phyloP scores from a whole-genome alignment of 805 yeast species.

The Alloascoidea africana region DNA sequence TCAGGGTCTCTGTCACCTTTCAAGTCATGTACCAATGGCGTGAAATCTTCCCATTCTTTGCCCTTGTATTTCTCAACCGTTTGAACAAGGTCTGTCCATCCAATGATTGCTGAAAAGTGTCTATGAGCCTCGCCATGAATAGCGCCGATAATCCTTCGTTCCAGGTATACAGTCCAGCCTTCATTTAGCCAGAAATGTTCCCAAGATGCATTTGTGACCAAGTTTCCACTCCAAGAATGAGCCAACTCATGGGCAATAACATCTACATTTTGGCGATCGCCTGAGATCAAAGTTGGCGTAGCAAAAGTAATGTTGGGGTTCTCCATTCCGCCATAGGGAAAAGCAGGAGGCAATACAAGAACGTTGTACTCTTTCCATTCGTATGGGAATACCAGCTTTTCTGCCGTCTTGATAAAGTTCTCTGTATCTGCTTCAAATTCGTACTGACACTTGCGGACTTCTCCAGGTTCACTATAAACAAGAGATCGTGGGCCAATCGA shows the following conservation, averaged over 20 bases:
- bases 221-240: constrained; percentile 86
- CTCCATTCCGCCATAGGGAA: constrained; percentile 93
- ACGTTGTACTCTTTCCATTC: constrained; percentile 81
- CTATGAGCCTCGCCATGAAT: constrained; percentile 69
- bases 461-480: constrained; percentile 65
- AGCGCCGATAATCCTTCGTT: constrained; percentile 64
- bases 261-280: constrained; percentile 74
- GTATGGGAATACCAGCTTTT: constrained; percentile 57
- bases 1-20: constrained; percentile 69
- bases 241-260: constrained; percentile 90
- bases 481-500: constrained; percentile 77
- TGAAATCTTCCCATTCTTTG: constrained; percentile 26
- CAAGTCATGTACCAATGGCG: constrained; percentile 56
- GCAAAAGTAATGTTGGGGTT: constrained; percentile 85
- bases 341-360: constrained; percentile 58
- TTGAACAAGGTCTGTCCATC: constrained; percentile 71
- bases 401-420: constrained; percentile 65
- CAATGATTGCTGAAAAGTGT: constrained; percentile 73
- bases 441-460: constrained; percentile 51
- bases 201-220: constrained; percentile 85
- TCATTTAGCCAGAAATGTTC: constrained; percentile 92
- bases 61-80: constrained; percentile 47
- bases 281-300: constrained; percentile 76
- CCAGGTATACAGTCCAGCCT: constrained; percentile 92
- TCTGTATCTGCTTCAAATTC: constrained; percentile 73